Evolutionary conservation across 352 stramenopile species (phyloP).

Genomic region (Phytophthora sp.): DNA sequence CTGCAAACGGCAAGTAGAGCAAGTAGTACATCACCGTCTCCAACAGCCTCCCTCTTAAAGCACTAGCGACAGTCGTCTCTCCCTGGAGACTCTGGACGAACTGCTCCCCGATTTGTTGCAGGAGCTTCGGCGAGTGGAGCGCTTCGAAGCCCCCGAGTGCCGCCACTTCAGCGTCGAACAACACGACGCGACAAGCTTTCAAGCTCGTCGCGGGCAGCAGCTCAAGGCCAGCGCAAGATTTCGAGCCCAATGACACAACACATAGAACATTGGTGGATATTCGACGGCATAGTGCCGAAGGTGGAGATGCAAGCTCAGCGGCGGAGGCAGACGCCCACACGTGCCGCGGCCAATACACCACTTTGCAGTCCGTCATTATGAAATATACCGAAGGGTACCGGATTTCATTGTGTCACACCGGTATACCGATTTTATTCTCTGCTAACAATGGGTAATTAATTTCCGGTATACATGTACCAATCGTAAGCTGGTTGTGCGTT

Average conservation of each 20-base stretch:
- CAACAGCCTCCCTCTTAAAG: background rate
- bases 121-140: slow-evolving; percentile 24
- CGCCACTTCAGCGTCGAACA: slow-evolving; percentile 37
- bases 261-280: slow-evolving; percentile 32
- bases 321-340: slow-evolving; percentile 18
- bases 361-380: slow-evolving; percentile 18
- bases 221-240: slow-evolving; percentile 14
- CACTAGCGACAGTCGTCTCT: background rate
- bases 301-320: background rate
- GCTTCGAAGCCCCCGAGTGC: slow-evolving; percentile 27
- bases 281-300: slow-evolving; percentile 27
- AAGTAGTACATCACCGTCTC: slow-evolving; percentile 33
- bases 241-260: slow-evolving; percentile 34
- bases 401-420: too few species aligned
- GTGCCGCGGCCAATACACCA: slow-evolving; percentile 61
- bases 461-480: too few species aligned
- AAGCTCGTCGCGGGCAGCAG: slow-evolving; percentile 9
- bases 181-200: slow-evolving; percentile 23
- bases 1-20: slow-evolving; percentile 30
- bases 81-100: background rate
- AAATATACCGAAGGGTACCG: too few species aligned
- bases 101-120: slow-evolving; percentile 22
- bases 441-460: too few species aligned
- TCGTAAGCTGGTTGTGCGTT: too few species aligned
- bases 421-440: too few species aligned